Conservation (phyloP, 1,284 basidiomycete species). For the Tilletia setariae region DNA sequence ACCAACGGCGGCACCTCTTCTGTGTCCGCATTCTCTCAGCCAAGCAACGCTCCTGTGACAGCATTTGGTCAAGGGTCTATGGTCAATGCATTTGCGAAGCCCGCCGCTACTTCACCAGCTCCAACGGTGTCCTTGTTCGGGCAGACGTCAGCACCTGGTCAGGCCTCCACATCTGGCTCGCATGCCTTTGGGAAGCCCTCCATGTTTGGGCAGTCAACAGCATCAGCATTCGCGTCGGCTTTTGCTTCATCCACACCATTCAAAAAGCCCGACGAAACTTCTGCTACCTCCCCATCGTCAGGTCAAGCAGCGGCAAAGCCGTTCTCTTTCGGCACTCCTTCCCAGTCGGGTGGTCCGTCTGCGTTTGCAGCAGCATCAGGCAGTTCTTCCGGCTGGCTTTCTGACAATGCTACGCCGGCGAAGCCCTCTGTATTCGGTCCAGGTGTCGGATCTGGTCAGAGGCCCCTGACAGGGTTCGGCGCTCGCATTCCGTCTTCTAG, state of each 20-base stretch:
- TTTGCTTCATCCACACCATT: slow-evolving; percentile 38
- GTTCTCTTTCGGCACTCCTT: background rate
- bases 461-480: no score
- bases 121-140: background rate
- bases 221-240: slow-evolving; percentile 36
- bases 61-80: slow-evolving; percentile 13
- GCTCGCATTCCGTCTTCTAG: no score
- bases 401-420: background rate
- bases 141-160: background rate
- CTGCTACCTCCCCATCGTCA: slow-evolving; percentile 24
- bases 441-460: background rate
- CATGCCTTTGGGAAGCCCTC: slow-evolving; percentile 28
- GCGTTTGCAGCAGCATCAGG: background rate
- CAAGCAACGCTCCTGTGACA: no score
- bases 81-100: background rate
- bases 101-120: background rate
- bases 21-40: slow-evolving; percentile 16
- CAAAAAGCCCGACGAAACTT: slow-evolving; percentile 16
- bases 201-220: slow-evolving; percentile 52
- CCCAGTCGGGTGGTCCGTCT: background rate
- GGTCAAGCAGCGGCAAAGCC: background rate
- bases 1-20: background rate
- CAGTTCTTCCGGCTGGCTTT: background rate
- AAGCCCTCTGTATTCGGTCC: background rate
- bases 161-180: background rate